Base-by-base conservation (phyloP, 441 rosid genomes). In the Aleurites moluccanus region DNA sequence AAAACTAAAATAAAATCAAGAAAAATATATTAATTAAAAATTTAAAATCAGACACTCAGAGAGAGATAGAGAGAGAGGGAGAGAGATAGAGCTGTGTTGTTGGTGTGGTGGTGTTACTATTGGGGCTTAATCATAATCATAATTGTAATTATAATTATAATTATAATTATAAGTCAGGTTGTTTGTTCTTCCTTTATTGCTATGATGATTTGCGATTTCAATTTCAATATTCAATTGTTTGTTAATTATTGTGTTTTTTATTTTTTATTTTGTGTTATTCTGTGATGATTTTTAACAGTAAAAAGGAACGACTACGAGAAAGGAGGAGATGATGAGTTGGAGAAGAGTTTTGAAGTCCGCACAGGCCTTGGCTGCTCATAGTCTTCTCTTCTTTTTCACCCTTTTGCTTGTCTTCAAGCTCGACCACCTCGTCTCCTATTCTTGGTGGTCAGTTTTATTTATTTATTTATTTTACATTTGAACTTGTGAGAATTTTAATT, bases 381-480 rank as follows among this genome's bases (percentile, higher is more conserved):
- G 67, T 86, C 91, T 90, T 15, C 93, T 95, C 73, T 85, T 88
- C 70, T 72, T 70, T 74, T 91, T 92, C 87, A 89, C 98, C 64
- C 84, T 93, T n/a, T 77, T 88, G 74, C 91, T 95, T 64, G 86
- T 95, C 30, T 86, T 93, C 70, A 95, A 93, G 86, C 92, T 95
- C 75, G 83, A 88, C 72, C 88, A 79, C 70, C 28, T 78, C 81
- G 73, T 86, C 67, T 69, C 85, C 56, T 86, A 67, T 86, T 91
- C 98, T 7, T 95, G 99, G 98, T 92, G 99, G 99, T 94, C 67
- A 50, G 93, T 85, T 74, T n/a, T n/a, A n/a, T n/a, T n/a, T n/a
- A n/a, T n/a, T 6, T 35, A 49, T 44, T 53, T 60, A 78, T 16
- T 47, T 45, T 35, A 1, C 15, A 2, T 65, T 15, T 42, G 21